Conservation (phyloP, 768 basidiomycete species). For the Crassisporium funariophilum region DNA sequence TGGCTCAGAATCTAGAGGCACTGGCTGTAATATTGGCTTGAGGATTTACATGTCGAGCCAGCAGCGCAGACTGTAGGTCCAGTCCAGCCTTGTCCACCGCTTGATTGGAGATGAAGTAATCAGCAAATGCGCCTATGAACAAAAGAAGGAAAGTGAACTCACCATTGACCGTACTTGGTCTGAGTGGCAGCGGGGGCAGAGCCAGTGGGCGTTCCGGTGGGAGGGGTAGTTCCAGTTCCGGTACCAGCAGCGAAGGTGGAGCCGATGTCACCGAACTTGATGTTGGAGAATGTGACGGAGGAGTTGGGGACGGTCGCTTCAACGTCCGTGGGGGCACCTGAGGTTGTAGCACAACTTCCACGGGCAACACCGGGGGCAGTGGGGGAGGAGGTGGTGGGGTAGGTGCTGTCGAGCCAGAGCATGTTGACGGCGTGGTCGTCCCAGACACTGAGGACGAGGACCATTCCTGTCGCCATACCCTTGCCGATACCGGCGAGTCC, state of each 20-base stretch:
- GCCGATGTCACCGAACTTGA: constrained; percentile 48
- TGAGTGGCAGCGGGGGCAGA: constrained; percentile 26
- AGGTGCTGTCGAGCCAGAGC: constrained; percentile 59
- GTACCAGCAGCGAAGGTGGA: constrained; percentile 19
- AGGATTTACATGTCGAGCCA: constrained; percentile 11
- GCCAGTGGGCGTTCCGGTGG: constrained; percentile 20
- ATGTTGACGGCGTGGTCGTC: constrained; percentile 57
- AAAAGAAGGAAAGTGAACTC: constrained; percentile 6
- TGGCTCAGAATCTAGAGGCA: constrained; percentile 14
- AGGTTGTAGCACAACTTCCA: constrained; percentile 48
- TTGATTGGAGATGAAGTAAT: constrained; percentile 7
- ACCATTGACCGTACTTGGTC: constrained; percentile 36
- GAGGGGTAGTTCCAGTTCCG: constrained; percentile 10
- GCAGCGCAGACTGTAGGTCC: constrained; percentile 19
- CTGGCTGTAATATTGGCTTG: constrained; percentile 19
- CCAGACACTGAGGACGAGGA: constrained; percentile 53
- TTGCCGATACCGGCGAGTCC: constrained; percentile 40
- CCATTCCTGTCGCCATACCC: constrained; percentile 44
- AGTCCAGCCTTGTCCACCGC: constrained; percentile 21
- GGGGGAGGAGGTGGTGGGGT: constrained; percentile 38
- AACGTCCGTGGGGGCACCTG: constrained; percentile 46
- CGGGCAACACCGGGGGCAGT: constrained; percentile 45
- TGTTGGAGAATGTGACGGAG: constrained; percentile 53
- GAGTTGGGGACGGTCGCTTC: constrained; percentile 38
- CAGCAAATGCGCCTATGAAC: background rate